Evolutionary conservation across 345 rosid species (phyloP).

Genomic region (Laguncularia racemosa): DNA sequence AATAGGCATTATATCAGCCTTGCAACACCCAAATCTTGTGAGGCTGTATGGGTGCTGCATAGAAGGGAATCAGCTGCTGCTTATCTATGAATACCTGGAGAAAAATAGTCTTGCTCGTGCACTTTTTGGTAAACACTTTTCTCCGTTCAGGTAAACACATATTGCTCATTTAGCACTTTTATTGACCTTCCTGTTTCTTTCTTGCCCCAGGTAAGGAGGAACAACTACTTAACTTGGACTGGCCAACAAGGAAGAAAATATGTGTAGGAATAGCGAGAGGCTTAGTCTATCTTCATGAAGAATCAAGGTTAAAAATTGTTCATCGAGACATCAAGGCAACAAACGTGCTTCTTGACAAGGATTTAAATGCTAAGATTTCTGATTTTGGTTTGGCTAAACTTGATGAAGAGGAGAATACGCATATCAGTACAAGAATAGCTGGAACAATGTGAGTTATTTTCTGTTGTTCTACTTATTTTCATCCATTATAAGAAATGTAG

Average conservation of each 20-base stretch:
- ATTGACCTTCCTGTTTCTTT: not conserved
- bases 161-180: not conserved
- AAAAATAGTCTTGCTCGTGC: slow-evolving; percentile 63
- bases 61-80: slow-evolving; percentile 56
- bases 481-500: not conserved
- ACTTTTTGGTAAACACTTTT: slow-evolving; percentile 34
- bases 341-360: slow-evolving; percentile 59
- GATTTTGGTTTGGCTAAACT: slow-evolving; percentile 73
- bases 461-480: not conserved
- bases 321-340: slow-evolving; percentile 72
- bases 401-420: slow-evolving; percentile 67
- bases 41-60: slow-evolving; percentile 54
- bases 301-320: slow-evolving; percentile 63
- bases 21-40: slow-evolving; percentile 65
- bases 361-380: slow-evolving; percentile 57
- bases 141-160: too few relatives aligned
- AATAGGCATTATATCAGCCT: slow-evolving; percentile 67
- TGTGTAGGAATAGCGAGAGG: slow-evolving; percentile 48
- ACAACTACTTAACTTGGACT: slow-evolving; percentile 35
- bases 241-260: slow-evolving; percentile 51
- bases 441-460: slow-evolving; percentile 48
- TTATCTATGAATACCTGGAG: slow-evolving; percentile 58
- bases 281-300: slow-evolving; percentile 57
- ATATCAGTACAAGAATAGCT: slow-evolving; percentile 64
- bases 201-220: slow-evolving; percentile 31